These are phyloP conservation scores for Lodderomyces elongisporus DNA, from an alignment of 1,139 yeast species.

Conservation along the genomic window DNA sequence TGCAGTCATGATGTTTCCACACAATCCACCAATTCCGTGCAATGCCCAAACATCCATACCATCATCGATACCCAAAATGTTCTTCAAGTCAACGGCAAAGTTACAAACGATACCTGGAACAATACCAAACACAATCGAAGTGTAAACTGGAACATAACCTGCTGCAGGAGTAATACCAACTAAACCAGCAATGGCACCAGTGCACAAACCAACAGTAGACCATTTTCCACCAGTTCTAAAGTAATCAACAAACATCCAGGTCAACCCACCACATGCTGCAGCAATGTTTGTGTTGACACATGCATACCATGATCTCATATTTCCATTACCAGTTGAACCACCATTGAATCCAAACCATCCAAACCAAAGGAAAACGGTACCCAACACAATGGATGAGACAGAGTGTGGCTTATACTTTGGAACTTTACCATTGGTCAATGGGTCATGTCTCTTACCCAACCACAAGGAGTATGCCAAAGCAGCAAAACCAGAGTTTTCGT, in stretches of 20 bases:
- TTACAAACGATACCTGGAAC: conserved; percentile 77
- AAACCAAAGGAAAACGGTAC: conserved; percentile 92
- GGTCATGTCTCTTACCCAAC: conserved; percentile 89
- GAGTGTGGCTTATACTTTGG: conserved; percentile 92
- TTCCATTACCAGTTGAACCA: conserved; percentile 90
- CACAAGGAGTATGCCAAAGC: conserved; percentile 89
- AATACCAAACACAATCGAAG: conserved; percentile 78
- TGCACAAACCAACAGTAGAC: conserved; percentile 92
- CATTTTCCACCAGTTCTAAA: conserved; percentile 85
- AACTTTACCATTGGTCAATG: conserved; percentile 59
- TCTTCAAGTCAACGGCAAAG: conserved; percentile 78
- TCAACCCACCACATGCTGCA: conserved; percentile 85
- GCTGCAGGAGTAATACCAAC: conserved; percentile 98
- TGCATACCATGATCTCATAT: conserved; percentile 91
- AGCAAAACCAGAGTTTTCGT: conserved; percentile 89
- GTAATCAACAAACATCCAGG: conserved; percentile 92
- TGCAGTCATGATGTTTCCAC: conserved; percentile 82
- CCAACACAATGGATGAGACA: conserved; percentile 84
- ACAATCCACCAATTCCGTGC: conserved; percentile 91
- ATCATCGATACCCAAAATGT: conserved; percentile 73
- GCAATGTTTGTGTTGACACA: conserved; percentile 89
- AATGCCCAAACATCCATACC: conserved; percentile 93
- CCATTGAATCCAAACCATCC: conserved; percentile 99
- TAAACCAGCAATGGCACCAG: conserved; percentile 90
- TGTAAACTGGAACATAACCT: conserved; percentile 89